Evolutionary conservation across 2,329 filamentous ascomycete genomes (phyloP).

Genomic region (Periconia digitata): DNA sequence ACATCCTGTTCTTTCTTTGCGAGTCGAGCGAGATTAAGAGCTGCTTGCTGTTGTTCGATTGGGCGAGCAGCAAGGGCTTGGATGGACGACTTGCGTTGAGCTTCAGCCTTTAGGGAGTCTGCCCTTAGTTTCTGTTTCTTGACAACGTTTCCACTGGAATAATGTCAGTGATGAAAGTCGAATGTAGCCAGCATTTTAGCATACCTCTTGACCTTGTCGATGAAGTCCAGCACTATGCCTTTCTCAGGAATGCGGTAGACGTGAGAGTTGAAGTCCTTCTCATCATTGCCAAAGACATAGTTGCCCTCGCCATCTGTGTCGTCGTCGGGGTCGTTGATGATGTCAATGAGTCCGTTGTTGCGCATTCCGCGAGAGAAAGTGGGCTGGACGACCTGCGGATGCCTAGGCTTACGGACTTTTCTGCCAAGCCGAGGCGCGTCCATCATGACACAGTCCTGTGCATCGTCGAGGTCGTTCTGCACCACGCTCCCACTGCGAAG

Average conservation of each 20-base stretch:
- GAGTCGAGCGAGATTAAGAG: slow-evolving; percentile 64
- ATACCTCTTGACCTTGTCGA: slow-evolving; percentile 59
- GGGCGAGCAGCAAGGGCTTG: slow-evolving; percentile 32
- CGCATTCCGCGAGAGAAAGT: slow-evolving; percentile 61
- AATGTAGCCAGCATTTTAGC: slow-evolving; percentile 17
- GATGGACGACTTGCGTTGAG: slow-evolving; percentile 27
- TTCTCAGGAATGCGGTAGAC: slow-evolving; percentile 49
- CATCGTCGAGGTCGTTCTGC: slow-evolving; percentile 36
- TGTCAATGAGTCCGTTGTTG: slow-evolving; percentile 53
- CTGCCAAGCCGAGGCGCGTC: slow-evolving; percentile 40
- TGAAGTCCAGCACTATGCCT: slow-evolving; percentile 59
- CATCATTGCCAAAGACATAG: slow-evolving; percentile 45
- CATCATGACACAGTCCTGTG: slow-evolving; percentile 30
- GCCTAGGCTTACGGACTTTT: slow-evolving; percentile 53
- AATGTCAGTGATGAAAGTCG: slow-evolving; percentile 16
- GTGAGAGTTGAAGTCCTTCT: slow-evolving; percentile 42
- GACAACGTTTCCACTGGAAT: slow-evolving; percentile 24
- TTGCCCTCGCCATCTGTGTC: slow-evolving; percentile 46
- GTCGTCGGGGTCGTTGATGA: slow-evolving; percentile 48
- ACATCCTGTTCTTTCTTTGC: slow-evolving; percentile 54
- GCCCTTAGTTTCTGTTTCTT: slow-evolving; percentile 18
- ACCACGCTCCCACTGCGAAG: slow-evolving; percentile 48
- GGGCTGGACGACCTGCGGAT: slow-evolving; percentile 51
- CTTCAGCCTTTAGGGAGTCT: slow-evolving; percentile 13
- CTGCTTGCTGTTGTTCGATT: slow-evolving; percentile 66